phyloP scores from a whole-genome alignment of 768 basidiomycete species.

The Mycena olivaceomarginata region DNA sequence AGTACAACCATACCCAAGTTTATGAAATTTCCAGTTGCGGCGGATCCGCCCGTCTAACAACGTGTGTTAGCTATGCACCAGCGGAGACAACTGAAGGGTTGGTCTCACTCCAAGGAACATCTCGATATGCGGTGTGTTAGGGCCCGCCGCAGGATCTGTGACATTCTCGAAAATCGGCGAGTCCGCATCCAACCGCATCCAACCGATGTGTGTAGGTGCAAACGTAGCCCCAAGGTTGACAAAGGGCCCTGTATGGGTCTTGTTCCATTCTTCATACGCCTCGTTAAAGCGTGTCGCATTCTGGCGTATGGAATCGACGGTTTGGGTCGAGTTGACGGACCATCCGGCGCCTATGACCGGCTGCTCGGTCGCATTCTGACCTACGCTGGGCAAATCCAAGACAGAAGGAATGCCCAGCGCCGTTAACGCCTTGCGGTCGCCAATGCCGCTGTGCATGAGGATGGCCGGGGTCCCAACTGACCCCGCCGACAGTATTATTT shows the following conservation, averaged over 20 bases:
- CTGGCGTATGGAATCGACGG: not conserved
- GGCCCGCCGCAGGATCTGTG: not conserved
- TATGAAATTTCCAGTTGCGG: not conserved
- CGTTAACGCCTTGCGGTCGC: not conserved
- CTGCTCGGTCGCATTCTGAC: not conserved
- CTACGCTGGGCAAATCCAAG: not conserved
- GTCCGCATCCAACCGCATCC: not conserved
- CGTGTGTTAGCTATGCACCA: too few species aligned
- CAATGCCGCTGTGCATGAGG: not conserved
- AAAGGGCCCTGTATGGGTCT: not conserved
- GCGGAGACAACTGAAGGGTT: not conserved
- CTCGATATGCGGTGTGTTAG: not conserved
- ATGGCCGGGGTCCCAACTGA: not conserved
- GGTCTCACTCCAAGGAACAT: not conserved
- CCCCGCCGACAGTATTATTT: not conserved
- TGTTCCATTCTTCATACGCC: constrained; percentile 6
- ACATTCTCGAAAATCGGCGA: constrained; percentile 5
- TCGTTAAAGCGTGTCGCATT: constrained; percentile 9
- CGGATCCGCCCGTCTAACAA: not conserved
- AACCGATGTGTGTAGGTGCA: not conserved
- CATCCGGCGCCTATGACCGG: not conserved
- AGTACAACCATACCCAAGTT: not conserved
- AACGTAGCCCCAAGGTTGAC: too few species aligned
- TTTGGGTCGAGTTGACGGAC: not conserved
- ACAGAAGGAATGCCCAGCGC: not conserved